Percentiles rank a stretch among this genome's conserved stretches.
phyloP scores from a whole-genome alignment of 2,329 filamentous ascomycete genomes.

The Chaetoscypha palmicola region DNA sequence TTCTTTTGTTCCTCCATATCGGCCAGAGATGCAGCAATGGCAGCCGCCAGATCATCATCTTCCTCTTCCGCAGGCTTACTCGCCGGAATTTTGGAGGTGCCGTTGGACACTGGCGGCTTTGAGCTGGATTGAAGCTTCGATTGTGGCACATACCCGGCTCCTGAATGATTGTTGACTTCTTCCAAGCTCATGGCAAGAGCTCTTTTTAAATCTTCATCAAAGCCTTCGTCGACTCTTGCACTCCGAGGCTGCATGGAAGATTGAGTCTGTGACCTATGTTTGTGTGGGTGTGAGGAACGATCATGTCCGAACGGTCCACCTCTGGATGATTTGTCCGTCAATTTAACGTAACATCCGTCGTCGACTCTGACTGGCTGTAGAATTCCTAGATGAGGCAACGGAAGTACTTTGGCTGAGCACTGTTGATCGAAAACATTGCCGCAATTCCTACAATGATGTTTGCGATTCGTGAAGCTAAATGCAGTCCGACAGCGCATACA shows the following conservation, averaged over 20 bases:
- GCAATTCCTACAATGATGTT: constrained; percentile 97
- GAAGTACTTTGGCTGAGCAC: constrained; percentile 82
- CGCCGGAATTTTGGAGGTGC: constrained; percentile 32
- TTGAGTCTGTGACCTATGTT: constrained; percentile 36
- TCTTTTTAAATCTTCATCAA: constrained; percentile 90
- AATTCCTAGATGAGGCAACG: constrained; percentile 89
- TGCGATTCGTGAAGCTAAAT: constrained; percentile 97
- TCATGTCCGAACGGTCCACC: constrained; percentile 35
- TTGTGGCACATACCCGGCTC: constrained; percentile 65
- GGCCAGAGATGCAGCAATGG: constrained; percentile 86
- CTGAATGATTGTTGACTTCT: constrained; percentile 70
- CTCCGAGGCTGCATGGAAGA: constrained; percentile 79
- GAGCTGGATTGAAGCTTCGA: constrained; percentile 39
- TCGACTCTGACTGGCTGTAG: constrained; percentile 87
- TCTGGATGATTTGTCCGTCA: constrained; percentile 66
- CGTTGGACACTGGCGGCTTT: constrained; percentile 21
- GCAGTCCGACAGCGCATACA: constrained; percentile 95
- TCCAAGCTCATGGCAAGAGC: constrained; percentile 96
- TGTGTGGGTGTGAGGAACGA: constrained; percentile 55
- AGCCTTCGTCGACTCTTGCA: constrained; percentile 80
- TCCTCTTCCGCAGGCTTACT: constrained; percentile 66
- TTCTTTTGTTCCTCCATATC: constrained; percentile 99
- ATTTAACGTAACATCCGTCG: constrained; percentile 86
- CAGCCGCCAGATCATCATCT: constrained; percentile 86
- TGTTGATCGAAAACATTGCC: constrained; percentile 96